Base-by-base conservation (phyloP, 208 protist species). In the Willaertia magna region DNA sequence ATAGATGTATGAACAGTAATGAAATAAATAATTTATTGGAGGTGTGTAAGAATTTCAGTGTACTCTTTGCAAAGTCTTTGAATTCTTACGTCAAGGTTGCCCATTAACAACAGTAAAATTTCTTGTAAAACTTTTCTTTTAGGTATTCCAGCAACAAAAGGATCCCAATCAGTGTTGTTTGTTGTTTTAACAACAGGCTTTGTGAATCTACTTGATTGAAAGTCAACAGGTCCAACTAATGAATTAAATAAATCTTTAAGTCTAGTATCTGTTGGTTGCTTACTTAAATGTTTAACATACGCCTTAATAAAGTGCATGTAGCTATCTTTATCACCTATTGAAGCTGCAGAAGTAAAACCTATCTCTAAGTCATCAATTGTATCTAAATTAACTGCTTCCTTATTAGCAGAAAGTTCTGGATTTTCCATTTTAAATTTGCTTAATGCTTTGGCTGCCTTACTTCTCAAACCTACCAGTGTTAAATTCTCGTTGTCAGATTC, bases 281-380 rank as follows among this genome's bases (percentile, higher is more conserved):
- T 26, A 26, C 22, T 18, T 18, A 81, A 81, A 39, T 81, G 76
- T 51, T 40, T 81, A 3, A 43, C 76, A 49, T 81, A 81, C 26
- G 76, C 42, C 22, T 81, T 49, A 0, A 51, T 16, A 49, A 22
- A 49, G 20, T 51, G 16, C 20, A 81, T 6, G 44, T 81, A 81
- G 0, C 26, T 40, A 40, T 34, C n/a, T 6, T 52, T 40, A 49
- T 81, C 76, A 39, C 44, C 76, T 1, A 81, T 26, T 51, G 76
- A 40, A 39, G 40, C 76, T 20, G 76, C 44, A 51, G 76, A 46
- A 11, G 76, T 40, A 12, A 81, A n/a, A 0, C n/a, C 76, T 20
- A 81, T 49, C 26, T 81, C 76, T 51, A 81, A 51, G 14, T 81
- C 76, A 42, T 81, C 76, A 52, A 81, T 81, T 7, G 34, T 81